Base-by-base conservation (phyloP, 2,329 filamentous ascomycete species). In the Rhynchosporium secalis region DNA sequence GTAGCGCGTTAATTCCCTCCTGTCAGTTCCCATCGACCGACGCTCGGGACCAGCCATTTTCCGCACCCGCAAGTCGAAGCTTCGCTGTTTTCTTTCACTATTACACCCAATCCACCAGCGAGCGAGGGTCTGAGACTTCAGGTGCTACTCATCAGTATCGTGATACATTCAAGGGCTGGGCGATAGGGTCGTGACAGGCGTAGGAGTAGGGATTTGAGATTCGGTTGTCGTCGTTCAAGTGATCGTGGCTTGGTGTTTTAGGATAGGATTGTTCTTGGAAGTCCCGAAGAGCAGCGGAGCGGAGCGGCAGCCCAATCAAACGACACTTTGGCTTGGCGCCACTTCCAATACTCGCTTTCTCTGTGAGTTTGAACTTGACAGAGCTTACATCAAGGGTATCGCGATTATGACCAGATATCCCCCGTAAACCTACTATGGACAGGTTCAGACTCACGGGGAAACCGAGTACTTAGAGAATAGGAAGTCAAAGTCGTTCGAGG, bases 1-100 rank as follows among this genome's bases (percentile, higher is more conserved):
- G 29, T 72, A 72, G 68, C 78, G 76, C 46, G 73, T 73, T 46
- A 81, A 81, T 54, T 75, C 72, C 66, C 75, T 77, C 72, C 77
- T 76, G 68, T 79, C 78, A 65, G 76, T 64, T 65, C 75, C 75
- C 62, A 73, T 64, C 36, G 71, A 56, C 56, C 60, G 64, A 58
- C 49, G 62, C 49, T 67, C 58, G 20, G 55, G 47, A 41, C 58
- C 65, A 49, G 58, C 62, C 67, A 69, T 69, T 47, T 48, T 48
- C 51, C 51, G 20, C 62, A 48, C 58, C 62, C 62, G 55, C 62
- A 52, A 56, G 62, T 60, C 60, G 56, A 63, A 46, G 56, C 45
- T 33, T 56, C 33, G 15, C 10, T 58, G 61, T 65, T 54, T 33
- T 47, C 26, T 38, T 58, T 36, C 5, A 10, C 33, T 47, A 45